phyloP scores from a whole-genome alignment of 1,139 yeast genomes.

The Meyerozyma sp. region DNA sequence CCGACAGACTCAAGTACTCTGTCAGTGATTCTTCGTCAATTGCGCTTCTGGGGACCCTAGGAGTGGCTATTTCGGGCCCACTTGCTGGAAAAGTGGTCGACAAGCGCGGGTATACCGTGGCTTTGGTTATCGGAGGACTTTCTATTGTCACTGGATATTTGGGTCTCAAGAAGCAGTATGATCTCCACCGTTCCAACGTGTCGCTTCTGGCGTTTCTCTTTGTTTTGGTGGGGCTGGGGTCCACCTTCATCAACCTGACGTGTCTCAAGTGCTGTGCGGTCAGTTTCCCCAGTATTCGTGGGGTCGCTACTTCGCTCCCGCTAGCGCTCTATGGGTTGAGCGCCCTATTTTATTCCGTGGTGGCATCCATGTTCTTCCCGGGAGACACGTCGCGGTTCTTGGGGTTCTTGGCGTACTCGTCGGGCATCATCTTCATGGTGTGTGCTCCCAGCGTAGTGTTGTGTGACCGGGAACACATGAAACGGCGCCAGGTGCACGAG shows the following conservation, averaged over 20 bases:
- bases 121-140: slow-evolving; percentile 41
- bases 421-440: slow-evolving; percentile 29
- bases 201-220: slow-evolving; percentile 30
- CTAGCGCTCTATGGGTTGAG: slow-evolving; percentile 55
- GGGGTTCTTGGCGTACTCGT: slow-evolving; percentile 40
- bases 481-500: slow-evolving; percentile 2
- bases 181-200: slow-evolving; percentile 22
- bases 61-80: slow-evolving; percentile 54
- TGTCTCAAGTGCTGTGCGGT: slow-evolving; percentile 57
- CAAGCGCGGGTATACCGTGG: slow-evolving; percentile 40
- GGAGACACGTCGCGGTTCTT: slow-evolving; percentile 48
- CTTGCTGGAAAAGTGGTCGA: slow-evolving; percentile 59
- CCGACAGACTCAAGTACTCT: slow-evolving; percentile 42
- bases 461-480: slow-evolving; percentile 30
- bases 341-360: slow-evolving; percentile 50
- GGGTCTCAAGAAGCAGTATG: slow-evolving; percentile 44
- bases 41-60: slow-evolving; percentile 56
- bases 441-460: slow-evolving; percentile 46
- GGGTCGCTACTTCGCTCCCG: slow-evolving; percentile 58
- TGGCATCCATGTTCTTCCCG: slow-evolving; percentile 43
- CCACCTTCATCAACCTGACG: slow-evolving; percentile 48
- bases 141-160: slow-evolving; percentile 40
- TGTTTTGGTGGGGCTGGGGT: slow-evolving; percentile 47
- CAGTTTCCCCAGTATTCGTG: slow-evolving; percentile 49
- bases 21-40: slow-evolving; percentile 54